Conservation (phyloP, 306 rosid genomes). For the Cercis canadensis region DNA sequence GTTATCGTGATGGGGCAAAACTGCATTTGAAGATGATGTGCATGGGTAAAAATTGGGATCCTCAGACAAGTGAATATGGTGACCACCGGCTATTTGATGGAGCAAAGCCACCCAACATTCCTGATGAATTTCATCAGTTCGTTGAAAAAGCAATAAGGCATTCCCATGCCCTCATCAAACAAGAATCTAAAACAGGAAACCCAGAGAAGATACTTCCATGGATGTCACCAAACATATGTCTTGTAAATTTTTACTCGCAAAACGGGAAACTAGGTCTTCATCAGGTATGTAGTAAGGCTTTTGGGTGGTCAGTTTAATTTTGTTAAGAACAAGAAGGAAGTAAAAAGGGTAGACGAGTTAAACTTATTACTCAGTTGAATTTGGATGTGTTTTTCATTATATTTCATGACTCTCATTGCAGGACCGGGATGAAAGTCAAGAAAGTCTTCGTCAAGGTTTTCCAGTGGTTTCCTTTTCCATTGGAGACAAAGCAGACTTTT, state of each 20-base stretch:
- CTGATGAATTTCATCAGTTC: constrained; percentile 45
- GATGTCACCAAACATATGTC: constrained; percentile 65
- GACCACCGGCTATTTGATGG: constrained; percentile 57
- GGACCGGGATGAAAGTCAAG: constrained; percentile 81
- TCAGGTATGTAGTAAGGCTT: constrained; percentile 51
- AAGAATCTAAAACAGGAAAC: constrained; percentile 27
- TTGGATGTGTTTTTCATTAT: neutral
- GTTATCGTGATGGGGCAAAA: constrained; percentile 58
- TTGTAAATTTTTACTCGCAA: constrained; percentile 69
- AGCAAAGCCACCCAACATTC: constrained; percentile 60
- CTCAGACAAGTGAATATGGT: constrained; percentile 53
- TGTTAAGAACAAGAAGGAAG: no score
- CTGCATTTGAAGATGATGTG: constrained; percentile 87
- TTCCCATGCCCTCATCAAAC: constrained; percentile 36
- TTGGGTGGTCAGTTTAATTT: neutral
- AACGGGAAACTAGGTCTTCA: constrained; percentile 81
- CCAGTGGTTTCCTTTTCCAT: constrained; percentile 90
- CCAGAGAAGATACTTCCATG: constrained; percentile 42
- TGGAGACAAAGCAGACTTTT: constrained; percentile 79
- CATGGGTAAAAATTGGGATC: constrained; percentile 88
- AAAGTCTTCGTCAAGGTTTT: constrained; percentile 46
- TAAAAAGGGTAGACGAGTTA: neutral
- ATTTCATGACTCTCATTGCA: constrained; percentile 20
- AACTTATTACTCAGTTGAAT: neutral
- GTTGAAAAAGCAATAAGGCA: constrained; percentile 54